Conservation (phyloP, 1,284 basidiomycete genomes). For the Cryptococcus neoformans region DNA sequence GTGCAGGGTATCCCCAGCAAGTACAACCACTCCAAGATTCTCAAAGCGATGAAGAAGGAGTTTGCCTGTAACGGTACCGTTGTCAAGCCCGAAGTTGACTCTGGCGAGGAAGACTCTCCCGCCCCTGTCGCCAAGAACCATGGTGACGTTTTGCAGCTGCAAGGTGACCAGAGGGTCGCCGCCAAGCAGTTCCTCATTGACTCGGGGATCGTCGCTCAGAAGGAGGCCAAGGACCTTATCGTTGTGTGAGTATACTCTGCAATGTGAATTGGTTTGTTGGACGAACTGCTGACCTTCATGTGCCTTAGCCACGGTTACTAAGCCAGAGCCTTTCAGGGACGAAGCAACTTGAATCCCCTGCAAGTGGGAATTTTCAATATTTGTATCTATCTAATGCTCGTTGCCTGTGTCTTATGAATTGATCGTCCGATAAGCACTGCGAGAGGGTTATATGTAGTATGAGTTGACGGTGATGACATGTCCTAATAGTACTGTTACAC, state of each 20-base stretch:
- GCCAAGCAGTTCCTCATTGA: slow-evolving; percentile 81
- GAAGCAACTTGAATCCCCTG: background rate
- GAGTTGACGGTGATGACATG: too few species aligned
- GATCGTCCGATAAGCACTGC: too few species aligned
- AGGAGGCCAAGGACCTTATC: slow-evolving; percentile 51
- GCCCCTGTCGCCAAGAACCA: slow-evolving; percentile 65
- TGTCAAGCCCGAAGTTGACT: slow-evolving; percentile 55
- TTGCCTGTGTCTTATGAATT: too few species aligned
- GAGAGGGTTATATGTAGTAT: too few species aligned
- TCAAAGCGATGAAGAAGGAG: slow-evolving; percentile 99
- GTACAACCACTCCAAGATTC: slow-evolving; percentile 96
- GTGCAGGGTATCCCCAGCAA: slow-evolving; percentile 94
- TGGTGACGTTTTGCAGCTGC: slow-evolving; percentile 97
- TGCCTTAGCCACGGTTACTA: slow-evolving; percentile 40
- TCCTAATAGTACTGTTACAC: too few species aligned
- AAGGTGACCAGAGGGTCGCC: slow-evolving; percentile 95
- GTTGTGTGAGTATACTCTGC: slow-evolving; percentile 41
- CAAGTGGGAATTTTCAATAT: background rate
- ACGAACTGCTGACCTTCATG: background rate
- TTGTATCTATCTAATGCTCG: background rate
- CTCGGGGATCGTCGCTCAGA: slow-evolving; percentile 44
- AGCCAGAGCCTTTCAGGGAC: slow-evolving; percentile 1
- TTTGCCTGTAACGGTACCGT: slow-evolving; percentile 99
- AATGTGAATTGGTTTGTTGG: background rate
- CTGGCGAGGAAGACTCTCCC: slow-evolving; percentile 42